Evolutionary conservation across 257 asterid species (phyloP).

Genomic region (Datura wrightii): DNA sequence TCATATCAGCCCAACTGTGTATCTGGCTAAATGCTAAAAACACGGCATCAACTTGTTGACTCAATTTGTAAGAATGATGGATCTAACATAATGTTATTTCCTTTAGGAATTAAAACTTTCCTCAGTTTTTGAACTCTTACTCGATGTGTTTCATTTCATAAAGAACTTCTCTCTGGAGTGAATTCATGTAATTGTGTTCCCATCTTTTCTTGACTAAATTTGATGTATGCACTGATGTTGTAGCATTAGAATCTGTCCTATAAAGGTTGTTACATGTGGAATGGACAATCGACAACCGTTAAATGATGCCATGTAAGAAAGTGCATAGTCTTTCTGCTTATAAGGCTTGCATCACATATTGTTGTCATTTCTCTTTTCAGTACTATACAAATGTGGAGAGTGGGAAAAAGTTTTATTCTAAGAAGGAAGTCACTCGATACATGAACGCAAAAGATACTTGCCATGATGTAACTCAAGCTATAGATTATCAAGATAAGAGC

Average conservation of each 20-base stretch:
- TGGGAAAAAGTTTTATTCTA: constrained; percentile 57
- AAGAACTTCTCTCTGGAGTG: background rate
- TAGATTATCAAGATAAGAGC: constrained; percentile 36
- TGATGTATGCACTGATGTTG: constrained; percentile 20
- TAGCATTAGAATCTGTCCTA: background rate
- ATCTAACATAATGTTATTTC: background rate
- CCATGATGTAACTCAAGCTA: constrained; percentile 43
- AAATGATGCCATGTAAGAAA: background rate
- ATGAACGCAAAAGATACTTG: constrained; percentile 32
- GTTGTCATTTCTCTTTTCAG: constrained; percentile 47
- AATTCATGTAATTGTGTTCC: background rate
- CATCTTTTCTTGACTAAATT: background rate
- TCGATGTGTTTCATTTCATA: background rate
- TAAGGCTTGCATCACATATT: constrained; percentile 18
- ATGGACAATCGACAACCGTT: background rate
- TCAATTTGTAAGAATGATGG: constrained; percentile 1
- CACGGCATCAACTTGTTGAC: background rate
- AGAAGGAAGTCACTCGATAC: constrained; percentile 47
- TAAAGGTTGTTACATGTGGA: background rate
- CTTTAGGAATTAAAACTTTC: constrained; percentile 16
- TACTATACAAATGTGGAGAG: constrained; percentile 50
- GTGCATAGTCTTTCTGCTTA: background rate
- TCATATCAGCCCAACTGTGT: background rate
- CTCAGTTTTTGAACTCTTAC: background rate
- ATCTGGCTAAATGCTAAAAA: background rate